A percentile compares a stretch with the other conserved stretches of the same genome.
Evolutionary conservation across 768 basidiomycete species (phyloP).

Genomic region (Pisolithus tinctorius): DNA sequence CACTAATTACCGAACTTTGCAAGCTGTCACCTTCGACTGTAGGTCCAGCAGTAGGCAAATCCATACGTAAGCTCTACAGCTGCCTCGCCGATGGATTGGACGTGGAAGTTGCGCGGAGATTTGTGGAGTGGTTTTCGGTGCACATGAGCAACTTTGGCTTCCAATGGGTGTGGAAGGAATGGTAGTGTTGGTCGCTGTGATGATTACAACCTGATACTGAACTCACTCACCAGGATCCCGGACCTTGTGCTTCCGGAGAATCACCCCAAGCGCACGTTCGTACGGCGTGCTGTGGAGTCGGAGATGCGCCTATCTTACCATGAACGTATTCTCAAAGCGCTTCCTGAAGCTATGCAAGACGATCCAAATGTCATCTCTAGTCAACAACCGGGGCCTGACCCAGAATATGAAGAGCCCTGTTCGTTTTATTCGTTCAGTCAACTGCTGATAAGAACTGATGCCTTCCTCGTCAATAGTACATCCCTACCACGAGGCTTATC

Average conservation of each 20-base stretch:
- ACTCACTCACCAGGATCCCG: slow-evolving; percentile 54
- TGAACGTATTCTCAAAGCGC: slow-evolving; percentile 83
- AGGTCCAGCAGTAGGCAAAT: slow-evolving; percentile 94
- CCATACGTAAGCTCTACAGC: slow-evolving; percentile 80
- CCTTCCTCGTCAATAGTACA: slow-evolving; percentile 40
- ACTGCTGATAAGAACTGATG: not conserved
- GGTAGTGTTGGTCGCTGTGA: slow-evolving; percentile 43
- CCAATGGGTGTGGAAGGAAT: slow-evolving; percentile 99
- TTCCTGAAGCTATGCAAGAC: slow-evolving; percentile 76
- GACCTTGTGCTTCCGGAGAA: slow-evolving; percentile 67
- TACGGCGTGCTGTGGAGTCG: slow-evolving; percentile 79
- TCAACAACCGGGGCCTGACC: slow-evolving; percentile 72
- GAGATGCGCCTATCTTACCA: slow-evolving; percentile 91
- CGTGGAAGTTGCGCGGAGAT: slow-evolving; percentile 71
- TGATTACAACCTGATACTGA: not conserved
- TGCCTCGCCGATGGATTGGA: slow-evolving; percentile 82
- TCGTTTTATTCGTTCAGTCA: slow-evolving; percentile 13
- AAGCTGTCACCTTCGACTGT: slow-evolving; percentile 89
- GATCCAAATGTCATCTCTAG: slow-evolving; percentile 58
- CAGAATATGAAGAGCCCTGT: slow-evolving; percentile 80
- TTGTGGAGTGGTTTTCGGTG: slow-evolving; percentile 91
- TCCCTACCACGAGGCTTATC: slow-evolving; percentile 74
- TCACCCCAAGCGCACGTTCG: slow-evolving; percentile 86
- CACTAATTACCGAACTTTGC: slow-evolving; percentile 88
- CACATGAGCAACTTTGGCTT: slow-evolving; percentile 99